A percentile compares a stretch with the other conserved stretches of the same genome.
Evolutionary conservation across 306 rosid species (phyloP).

Genomic region (Gastrolobium bilobum): DNA sequence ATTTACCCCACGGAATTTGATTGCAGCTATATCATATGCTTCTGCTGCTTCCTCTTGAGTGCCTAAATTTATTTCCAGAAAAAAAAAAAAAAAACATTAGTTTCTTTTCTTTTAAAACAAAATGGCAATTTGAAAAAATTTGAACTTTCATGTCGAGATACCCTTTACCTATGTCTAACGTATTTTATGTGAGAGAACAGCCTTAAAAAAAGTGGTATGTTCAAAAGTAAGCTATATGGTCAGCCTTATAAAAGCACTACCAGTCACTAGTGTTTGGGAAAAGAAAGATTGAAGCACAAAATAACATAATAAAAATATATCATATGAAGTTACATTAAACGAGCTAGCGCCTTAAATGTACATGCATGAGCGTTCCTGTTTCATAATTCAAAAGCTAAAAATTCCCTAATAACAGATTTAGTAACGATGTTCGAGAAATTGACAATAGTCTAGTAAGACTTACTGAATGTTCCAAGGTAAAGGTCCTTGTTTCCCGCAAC

Average conservation of each 20-base stretch:
- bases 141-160: conserved; percentile 39
- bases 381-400: background rate
- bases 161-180: conserved; percentile 37
- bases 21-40: conserved; percentile 96
- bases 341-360: background rate
- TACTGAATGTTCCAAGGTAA: conserved; percentile 97
- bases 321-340: conserved; percentile 22
- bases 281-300: conserved; percentile 49
- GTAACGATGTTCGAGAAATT: conserved; percentile 4
- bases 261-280: conserved; percentile 51
- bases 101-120: background rate
- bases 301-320: conserved; percentile 30
- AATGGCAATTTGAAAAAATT: conserved; percentile 7
- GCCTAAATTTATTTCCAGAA: conserved; percentile 55
- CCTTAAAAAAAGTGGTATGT: conserved; percentile 61
- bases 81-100: background rate
- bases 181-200: conserved; percentile 45
- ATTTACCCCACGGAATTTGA: conserved; percentile 88
- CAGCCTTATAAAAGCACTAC: conserved; percentile 70
- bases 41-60: conserved; percentile 99
- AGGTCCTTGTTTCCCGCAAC: conserved; percentile 99
- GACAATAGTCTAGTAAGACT: conserved; percentile 27
- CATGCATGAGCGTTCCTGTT: background rate
- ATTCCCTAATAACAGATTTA: background rate
- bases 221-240: conserved; percentile 49